Percentiles rank a stretch among this genome's conserved stretches.
Conservation (phyloP, 2,329 filamentous ascomycete genomes). For the Dissoconium aciculare region DNA sequence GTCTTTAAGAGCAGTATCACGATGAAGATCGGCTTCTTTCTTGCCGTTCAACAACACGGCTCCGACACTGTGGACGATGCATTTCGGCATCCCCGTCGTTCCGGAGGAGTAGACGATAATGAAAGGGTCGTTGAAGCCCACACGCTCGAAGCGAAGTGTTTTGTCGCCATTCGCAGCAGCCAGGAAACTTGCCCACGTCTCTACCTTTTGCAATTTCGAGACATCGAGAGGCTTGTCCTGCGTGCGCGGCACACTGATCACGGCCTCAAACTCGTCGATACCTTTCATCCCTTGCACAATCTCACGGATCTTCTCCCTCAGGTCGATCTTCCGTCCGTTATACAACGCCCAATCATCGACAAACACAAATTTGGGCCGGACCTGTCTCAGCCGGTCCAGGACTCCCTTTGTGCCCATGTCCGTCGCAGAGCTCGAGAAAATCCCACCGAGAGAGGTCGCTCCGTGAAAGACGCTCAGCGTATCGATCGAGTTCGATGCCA, state of each 20-base stretch:
- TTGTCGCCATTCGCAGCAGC: conserved; percentile 24
- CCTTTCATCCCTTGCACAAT: conserved; percentile 48
- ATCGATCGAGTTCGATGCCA: conserved; percentile 60
- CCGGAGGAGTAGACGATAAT: conserved; percentile 59
- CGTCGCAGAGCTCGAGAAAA: conserved; percentile 64
- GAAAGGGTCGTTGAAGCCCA: conserved; percentile 60
- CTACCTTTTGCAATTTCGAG: conserved; percentile 34
- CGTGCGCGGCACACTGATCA: conserved; percentile 55
- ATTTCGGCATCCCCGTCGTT: conserved; percentile 72
- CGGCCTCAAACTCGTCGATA: conserved; percentile 44
- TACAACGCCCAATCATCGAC: conserved; percentile 69
- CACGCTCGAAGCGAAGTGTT: conserved; percentile 40
- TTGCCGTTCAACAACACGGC: conserved; percentile 43
- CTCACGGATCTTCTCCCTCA: conserved; percentile 56
- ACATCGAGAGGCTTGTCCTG: conserved; percentile 42
- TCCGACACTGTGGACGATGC: conserved; percentile 65
- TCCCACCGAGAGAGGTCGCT: conserved; percentile 51
- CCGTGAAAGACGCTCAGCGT: conserved; percentile 59
- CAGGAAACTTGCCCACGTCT: conserved; percentile 31
- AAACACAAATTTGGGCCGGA: conserved; percentile 66
- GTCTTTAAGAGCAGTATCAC: conserved; percentile 26
- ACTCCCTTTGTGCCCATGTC: conserved; percentile 74
- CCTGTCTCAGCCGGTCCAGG: conserved; percentile 57
- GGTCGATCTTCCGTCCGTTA: conserved; percentile 59
- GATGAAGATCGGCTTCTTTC: conserved; percentile 48